These are phyloP conservation scores for Raphanus raphanistrum DNA, from an alignment of 345 rosid species.

Conservation along the genomic window DNA sequence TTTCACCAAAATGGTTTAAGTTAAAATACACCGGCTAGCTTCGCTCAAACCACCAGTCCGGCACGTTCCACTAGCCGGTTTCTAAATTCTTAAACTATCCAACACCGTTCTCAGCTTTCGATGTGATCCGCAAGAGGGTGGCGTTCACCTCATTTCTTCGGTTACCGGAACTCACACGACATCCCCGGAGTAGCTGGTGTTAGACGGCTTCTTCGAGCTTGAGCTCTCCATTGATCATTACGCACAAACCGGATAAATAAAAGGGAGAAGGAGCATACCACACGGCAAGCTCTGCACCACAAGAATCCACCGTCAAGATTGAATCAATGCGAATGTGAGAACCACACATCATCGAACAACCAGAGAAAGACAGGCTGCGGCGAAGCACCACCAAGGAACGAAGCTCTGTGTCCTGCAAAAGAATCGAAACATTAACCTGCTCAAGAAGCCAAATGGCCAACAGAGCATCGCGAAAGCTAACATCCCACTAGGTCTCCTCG, in stretches of 20 bases:
- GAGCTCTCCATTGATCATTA: neutral
- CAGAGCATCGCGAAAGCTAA: neutral
- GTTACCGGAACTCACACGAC: neutral
- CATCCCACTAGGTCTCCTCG: neutral
- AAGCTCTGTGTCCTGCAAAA: neutral
- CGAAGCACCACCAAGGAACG: neutral
- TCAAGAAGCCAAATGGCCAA: neutral
- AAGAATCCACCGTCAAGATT: neutral
- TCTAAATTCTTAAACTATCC: neutral
- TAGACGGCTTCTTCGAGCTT: neutral
- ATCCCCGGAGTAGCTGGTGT: neutral
- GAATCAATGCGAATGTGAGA: too few species aligned
- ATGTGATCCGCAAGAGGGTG: neutral
- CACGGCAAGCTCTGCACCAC: neutral
- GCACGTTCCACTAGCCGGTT: neutral
- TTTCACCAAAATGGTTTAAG: too few species aligned
- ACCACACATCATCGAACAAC: too few species aligned
- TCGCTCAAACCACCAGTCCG: neutral
- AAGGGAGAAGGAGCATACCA: neutral
- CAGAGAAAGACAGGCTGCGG: neutral
- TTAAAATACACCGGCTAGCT: neutral
- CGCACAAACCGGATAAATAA: neutral
- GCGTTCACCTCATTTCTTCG: neutral
- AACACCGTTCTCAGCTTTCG: neutral
- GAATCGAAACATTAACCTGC: neutral